Evolutionary conservation across 1,284 basidiomycete genomes (phyloP).

Genomic region (Heterobasidion occidentale): DNA sequence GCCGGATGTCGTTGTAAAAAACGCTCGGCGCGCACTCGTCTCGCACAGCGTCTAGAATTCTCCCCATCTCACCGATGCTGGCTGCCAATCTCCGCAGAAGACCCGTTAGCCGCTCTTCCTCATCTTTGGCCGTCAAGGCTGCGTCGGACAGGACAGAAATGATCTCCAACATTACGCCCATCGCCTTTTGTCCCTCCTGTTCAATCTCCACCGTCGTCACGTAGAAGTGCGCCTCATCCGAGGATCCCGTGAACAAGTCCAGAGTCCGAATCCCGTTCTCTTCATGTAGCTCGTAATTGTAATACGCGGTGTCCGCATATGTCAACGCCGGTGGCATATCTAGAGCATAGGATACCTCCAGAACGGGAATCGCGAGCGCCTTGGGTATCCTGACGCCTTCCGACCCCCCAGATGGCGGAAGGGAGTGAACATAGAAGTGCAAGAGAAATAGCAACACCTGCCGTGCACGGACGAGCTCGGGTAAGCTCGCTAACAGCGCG

Average conservation of each 20-base stretch:
- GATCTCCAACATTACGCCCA: constrained; percentile 44
- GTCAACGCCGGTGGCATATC: constrained; percentile 51
- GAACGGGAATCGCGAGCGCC: constrained; percentile 37
- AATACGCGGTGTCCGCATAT: constrained; percentile 53
- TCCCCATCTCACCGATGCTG: constrained; percentile 36
- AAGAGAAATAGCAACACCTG: constrained; percentile 42
- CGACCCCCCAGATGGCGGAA: constrained; percentile 7
- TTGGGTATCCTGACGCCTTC: constrained; percentile 25
- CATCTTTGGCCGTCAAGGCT: constrained; percentile 17
- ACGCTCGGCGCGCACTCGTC: constrained; percentile 6
- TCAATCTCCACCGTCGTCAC: constrained; percentile 49
- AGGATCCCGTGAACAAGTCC: constrained; percentile 39
- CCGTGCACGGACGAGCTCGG: constrained; percentile 36
- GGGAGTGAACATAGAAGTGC: constrained; percentile 46
- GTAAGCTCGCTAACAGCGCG: constrained; percentile 18
- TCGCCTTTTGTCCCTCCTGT: constrained; percentile 40
- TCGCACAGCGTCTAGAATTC: constrained; percentile 35
- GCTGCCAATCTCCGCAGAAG: constrained; percentile 28
- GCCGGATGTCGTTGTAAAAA: constrained; percentile 6
- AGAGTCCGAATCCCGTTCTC: constrained; percentile 18
- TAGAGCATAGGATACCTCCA: constrained; percentile 36
- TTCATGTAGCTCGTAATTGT: constrained; percentile 32
- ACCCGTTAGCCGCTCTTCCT: constrained; percentile 40
- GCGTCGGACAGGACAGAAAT: constrained; percentile 20
- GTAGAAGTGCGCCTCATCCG: constrained; percentile 51